Conservation (phyloP, 2,329 filamentous ascomycete genomes). For the Leptoxyphium fumago region DNA sequence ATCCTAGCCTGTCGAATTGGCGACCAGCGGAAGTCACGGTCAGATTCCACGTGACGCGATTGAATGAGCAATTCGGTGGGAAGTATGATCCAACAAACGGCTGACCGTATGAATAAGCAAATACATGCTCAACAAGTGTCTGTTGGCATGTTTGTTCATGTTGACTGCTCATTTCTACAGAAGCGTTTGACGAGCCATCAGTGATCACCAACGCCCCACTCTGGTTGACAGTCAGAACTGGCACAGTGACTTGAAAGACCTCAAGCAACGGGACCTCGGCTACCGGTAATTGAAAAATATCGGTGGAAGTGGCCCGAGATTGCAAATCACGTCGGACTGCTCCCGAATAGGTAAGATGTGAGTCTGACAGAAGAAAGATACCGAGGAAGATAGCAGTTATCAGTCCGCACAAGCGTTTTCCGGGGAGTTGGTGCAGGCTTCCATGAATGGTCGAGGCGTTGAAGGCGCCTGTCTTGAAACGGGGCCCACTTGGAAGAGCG, state of each 20-base stretch:
- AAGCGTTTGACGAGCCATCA: slow-evolving; percentile 17
- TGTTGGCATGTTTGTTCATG: slow-evolving; percentile 31
- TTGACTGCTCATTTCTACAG: slow-evolving; percentile 12
- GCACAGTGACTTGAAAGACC: slow-evolving; percentile 56
- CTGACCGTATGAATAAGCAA: slow-evolving; percentile 56
- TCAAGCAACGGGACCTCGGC: slow-evolving; percentile 30
- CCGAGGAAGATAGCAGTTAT: too few relatives aligned
- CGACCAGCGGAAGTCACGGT: slow-evolving; percentile 56
- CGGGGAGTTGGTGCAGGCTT: too few relatives aligned
- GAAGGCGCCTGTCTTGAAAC: too few relatives aligned
- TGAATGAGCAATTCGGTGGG: slow-evolving; percentile 56
- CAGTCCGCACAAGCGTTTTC: too few relatives aligned
- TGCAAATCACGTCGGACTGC: too few relatives aligned
- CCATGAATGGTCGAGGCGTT: too few relatives aligned
- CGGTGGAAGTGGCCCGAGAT: not conserved
- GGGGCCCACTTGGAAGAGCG: too few relatives aligned
- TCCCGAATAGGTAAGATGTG: too few relatives aligned
- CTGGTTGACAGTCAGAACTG: slow-evolving; percentile 38
- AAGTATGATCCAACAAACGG: slow-evolving; percentile 58
- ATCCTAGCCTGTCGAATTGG: slow-evolving; percentile 62
- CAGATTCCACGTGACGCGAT: slow-evolving; percentile 61
- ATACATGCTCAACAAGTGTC: slow-evolving; percentile 55
- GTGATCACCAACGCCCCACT: slow-evolving; percentile 24
- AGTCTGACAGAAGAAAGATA: too few relatives aligned
- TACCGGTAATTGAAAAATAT: slow-evolving; percentile 3